Evolutionary conservation across 116 monocot species (phyloP), one percentile per base, ranked within the genome.

Genomic region (Cymodocea nodosa): DNA sequence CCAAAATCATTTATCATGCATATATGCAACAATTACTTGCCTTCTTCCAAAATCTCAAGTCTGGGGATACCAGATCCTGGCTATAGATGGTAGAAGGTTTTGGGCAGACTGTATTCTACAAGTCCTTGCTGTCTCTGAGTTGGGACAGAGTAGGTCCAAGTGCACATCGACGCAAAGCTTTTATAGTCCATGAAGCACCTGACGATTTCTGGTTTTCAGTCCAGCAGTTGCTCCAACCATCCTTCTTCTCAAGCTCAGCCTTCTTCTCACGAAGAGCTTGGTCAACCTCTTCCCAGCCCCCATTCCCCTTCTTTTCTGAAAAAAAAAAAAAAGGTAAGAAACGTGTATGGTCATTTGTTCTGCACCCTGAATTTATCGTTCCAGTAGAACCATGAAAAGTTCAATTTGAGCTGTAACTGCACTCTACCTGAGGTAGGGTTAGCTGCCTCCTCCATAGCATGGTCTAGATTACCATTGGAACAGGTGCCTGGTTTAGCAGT

Each of bases 141-240:
- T 75, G 57, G 35, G 90, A 83, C n/a, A 95, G 37, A 5, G 82
- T 85, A 2, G 90, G 97, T 8, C 97, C 97, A 49, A 97, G 49
- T 6, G 85, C 85, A 56, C 80, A 79, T 15, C 83, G 69, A 55
- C 97, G 75, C 24, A 88, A 52, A 63, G 70, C 83, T 55, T 71
- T 77, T 58, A 78, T 78, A 23, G 85, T 83, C 87, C 83, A 84
- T 39, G 81, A 30, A 39, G 81, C 53, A 18, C 68, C 64, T 3
- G 66, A 64, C 1, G 66, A 64, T 10, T 64, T 15, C 6, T 48
- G 23, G 15, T 64, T 64, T 50, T 11, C 51, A 48, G 13, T 37
- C 36, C 35, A 61, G 22, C 66, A 52, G 0, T 24, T 68, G 36
- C 39, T 69, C 62, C 63, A 73, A 40, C 76, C 74, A 59, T 76